Evolutionary conservation across 306 rosid genomes (phyloP).

Genomic region (Fragaria ananassa): DNA sequence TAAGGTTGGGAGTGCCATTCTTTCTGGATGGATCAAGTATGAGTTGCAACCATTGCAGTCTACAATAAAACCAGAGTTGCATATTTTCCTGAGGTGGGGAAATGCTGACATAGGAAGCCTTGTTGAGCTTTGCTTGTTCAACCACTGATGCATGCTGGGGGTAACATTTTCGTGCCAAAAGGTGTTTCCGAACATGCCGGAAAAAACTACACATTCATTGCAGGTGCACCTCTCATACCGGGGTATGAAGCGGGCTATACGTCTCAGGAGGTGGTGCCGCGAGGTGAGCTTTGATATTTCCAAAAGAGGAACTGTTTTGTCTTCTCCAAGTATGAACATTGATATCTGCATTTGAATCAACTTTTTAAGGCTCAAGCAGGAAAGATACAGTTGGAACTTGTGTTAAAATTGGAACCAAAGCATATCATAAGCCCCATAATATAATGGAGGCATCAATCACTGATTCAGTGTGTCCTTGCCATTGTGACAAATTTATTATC

Average conservation of each 20-base stretch:
- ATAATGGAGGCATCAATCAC: neutral
- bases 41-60: slow-evolving; percentile 25
- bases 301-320: slow-evolving; percentile 25
- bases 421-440: neutral
- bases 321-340: slow-evolving; percentile 33
- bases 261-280: slow-evolving; percentile 28
- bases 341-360: slow-evolving; percentile 23
- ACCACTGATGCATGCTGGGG: slow-evolving; percentile 31
- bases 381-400: neutral
- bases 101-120: slow-evolving; percentile 33
- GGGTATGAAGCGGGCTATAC: slow-evolving; percentile 25
- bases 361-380: neutral
- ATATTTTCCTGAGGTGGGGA: slow-evolving; percentile 32
- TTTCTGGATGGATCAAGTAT: slow-evolving; percentile 33
- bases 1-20: slow-evolving; percentile 34
- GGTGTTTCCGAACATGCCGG: slow-evolving; percentile 34
- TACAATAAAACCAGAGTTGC: slow-evolving; percentile 28
- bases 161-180: slow-evolving; percentile 32
- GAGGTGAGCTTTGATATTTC: slow-evolving; percentile 17
- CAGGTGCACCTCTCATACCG: slow-evolving; percentile 34
- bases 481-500: neutral
- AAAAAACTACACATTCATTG: slow-evolving; percentile 32
- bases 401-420: neutral
- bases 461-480: neutral
- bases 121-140: slow-evolving; percentile 26